Percentiles rank a stretch among this genome's conserved stretches.
These are phyloP conservation scores for Xerocomus nothofagi DNA, from an alignment of 1,284 basidiomycete genomes.

Conservation along the genomic window DNA sequence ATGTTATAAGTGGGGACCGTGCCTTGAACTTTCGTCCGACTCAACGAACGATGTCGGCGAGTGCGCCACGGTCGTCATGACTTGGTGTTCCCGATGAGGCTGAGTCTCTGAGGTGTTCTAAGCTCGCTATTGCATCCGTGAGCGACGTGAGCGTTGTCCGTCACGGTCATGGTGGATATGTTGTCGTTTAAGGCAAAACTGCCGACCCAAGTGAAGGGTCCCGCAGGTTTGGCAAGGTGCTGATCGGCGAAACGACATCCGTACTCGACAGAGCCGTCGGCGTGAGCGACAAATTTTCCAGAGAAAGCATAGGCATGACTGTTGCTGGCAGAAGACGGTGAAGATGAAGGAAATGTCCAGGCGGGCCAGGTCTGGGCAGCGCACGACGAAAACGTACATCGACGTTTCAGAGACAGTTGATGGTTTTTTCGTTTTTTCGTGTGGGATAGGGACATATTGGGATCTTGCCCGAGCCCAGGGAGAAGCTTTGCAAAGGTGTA, in stretches of 20 bases:
- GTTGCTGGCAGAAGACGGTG: slow-evolving; percentile 32
- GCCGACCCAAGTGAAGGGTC: slow-evolving; percentile 57
- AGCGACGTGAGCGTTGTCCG: slow-evolving; percentile 49
- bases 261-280: slow-evolving; percentile 48
- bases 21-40: slow-evolving; percentile 65
- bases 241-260: slow-evolving; percentile 45
- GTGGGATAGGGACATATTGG: slow-evolving; percentile 36
- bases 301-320: slow-evolving; percentile 18
- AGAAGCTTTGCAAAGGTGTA: slow-evolving; percentile 49
- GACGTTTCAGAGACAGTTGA: slow-evolving; percentile 54
- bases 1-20: slow-evolving; percentile 11
- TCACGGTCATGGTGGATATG: slow-evolving; percentile 54
- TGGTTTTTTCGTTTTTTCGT: slow-evolving; percentile 59
- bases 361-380: slow-evolving; percentile 51
- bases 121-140: slow-evolving; percentile 42
- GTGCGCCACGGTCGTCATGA: slow-evolving; percentile 32
- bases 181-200: slow-evolving; percentile 45
- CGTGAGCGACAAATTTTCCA: slow-evolving; percentile 64
- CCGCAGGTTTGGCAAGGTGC: slow-evolving; percentile 43
- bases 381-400: slow-evolving; percentile 42
- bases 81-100: slow-evolving; percentile 62
- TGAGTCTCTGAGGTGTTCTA: slow-evolving; percentile 48
- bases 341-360: slow-evolving; percentile 65
- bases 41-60: slow-evolving; percentile 47
- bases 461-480: slow-evolving; percentile 32